These are phyloP conservation scores for Pouteria glomerata DNA, from an alignment of 148 eudicot genomes.

Conservation along the genomic window DNA sequence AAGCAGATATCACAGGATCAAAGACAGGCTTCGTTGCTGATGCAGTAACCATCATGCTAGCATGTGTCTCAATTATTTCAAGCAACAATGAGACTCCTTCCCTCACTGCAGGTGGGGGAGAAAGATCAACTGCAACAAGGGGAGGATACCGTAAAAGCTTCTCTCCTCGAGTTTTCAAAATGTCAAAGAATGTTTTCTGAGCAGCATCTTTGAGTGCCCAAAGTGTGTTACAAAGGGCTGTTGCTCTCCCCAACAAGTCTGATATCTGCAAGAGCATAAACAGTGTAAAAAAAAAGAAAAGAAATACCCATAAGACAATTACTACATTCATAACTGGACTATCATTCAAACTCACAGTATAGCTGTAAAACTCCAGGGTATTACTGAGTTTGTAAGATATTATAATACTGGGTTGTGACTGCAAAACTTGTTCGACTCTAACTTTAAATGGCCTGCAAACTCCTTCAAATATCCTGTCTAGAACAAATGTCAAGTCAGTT, in stretches of 20 bases:
- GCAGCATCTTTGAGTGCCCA: conserved; percentile 94
- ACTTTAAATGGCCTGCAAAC: conserved; percentile 98
- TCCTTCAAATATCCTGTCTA: conserved; percentile 98
- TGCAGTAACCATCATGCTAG: conserved; percentile 91
- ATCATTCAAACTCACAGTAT: conserved; percentile 58
- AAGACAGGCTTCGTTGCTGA: conserved; percentile 70
- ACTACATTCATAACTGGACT: neutral
- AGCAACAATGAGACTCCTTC: conserved; percentile 87
- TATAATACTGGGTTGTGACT: conserved; percentile 92
- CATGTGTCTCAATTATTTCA: conserved; percentile 80
- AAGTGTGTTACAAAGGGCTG: conserved; percentile 83
- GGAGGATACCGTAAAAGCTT: conserved; percentile 92
- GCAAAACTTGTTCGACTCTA: conserved; percentile 96
- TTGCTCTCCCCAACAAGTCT: conserved; percentile 85
- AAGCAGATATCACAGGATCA: conserved; percentile 86
- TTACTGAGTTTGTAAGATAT: conserved; percentile 84
- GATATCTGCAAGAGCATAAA: conserved; percentile 42
- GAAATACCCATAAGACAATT: neutral
- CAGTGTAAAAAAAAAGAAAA: conserved; percentile 4
- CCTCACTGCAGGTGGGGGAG: conserved; percentile 86
- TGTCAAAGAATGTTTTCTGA: conserved; percentile 90
- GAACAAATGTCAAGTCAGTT: conserved; percentile 84
- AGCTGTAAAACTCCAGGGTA: conserved; percentile 89
- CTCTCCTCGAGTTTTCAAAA: conserved; percentile 86
- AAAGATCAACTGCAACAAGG: conserved; percentile 85